Evolutionary conservation across 352 stramenopile species (phyloP).

Genomic region (Phytopythium montanum): DNA sequence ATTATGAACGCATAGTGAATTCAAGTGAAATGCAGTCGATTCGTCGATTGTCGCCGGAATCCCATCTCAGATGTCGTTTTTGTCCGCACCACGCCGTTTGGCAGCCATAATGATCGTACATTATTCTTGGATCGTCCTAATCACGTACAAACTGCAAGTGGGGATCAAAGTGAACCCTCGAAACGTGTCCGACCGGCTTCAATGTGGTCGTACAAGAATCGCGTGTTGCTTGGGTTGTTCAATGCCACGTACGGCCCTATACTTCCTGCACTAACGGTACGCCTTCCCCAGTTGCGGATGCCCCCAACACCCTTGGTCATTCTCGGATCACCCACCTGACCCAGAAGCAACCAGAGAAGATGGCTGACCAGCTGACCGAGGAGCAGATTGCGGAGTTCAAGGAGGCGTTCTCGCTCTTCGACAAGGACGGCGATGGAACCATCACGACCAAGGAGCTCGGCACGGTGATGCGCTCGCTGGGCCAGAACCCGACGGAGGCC

Average conservation of each 20-base stretch:
- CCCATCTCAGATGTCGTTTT: not conserved
- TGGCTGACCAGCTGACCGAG: slow-evolving; percentile 90
- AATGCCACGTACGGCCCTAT: not conserved
- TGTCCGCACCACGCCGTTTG: slow-evolving; percentile 11
- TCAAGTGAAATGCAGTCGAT: too few species aligned
- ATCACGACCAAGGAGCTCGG: slow-evolving; percentile 99
- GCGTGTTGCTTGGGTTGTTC: not conserved
- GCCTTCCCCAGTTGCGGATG: not conserved
- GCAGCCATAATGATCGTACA: slow-evolving; percentile 14
- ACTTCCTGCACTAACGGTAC: not conserved
- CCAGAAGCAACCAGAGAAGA: slow-evolving; percentile 27
- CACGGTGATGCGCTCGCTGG: slow-evolving; percentile 98
- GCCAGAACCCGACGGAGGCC: slow-evolving; percentile 97
- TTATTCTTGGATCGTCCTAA: slow-evolving; percentile 24
- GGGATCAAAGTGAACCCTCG: not conserved
- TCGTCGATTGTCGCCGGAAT: not conserved
- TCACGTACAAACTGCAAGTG: slow-evolving; percentile 30
- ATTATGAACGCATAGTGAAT: too few species aligned
- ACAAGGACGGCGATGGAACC: slow-evolving; percentile 98
- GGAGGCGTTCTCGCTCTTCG: slow-evolving; percentile 99
- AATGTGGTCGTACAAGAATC: slow-evolving; percentile 8
- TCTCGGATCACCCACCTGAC: slow-evolving; percentile 60
- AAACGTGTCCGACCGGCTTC: not conserved
- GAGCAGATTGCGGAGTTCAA: slow-evolving; percentile 99
- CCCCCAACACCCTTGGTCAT: slow-evolving; percentile 21